phyloP scores from a whole-genome alignment of 2,329 filamentous ascomycete genomes.

The Colletotrichum zoysiae region DNA sequence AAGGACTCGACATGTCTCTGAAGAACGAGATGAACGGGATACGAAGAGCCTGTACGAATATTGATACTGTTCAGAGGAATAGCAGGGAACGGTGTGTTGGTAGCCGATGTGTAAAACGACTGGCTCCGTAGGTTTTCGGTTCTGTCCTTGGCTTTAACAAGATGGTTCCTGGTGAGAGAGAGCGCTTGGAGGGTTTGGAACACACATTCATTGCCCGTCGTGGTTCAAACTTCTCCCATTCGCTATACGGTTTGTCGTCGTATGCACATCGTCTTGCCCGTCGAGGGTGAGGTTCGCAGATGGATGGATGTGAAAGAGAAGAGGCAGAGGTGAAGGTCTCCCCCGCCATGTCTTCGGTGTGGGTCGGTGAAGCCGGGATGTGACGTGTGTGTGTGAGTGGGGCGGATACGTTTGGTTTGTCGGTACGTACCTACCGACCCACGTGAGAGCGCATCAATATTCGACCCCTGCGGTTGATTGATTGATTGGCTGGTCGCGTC shows the following conservation, averaged over 20 bases:
- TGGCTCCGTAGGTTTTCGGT: background rate
- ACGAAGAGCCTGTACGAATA: background rate
- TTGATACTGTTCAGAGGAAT: background rate
- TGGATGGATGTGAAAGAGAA: background rate
- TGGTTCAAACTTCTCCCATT: background rate
- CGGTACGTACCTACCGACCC: slow-evolving; percentile 17
- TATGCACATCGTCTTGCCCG: background rate
- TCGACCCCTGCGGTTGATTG: slow-evolving; percentile 1
- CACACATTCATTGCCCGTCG: fast-evolving
- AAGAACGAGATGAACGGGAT: too few species aligned
- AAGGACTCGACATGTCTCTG: background rate
- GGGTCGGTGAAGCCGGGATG: background rate
- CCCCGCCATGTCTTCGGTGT: background rate
- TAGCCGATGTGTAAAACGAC: background rate
- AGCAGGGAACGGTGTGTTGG: too few species aligned
- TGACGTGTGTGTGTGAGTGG: background rate
- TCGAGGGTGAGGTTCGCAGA: background rate
- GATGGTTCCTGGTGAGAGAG: background rate
- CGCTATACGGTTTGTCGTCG: background rate
- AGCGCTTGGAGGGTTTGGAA: background rate
- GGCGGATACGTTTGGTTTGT: background rate
- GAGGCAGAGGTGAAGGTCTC: background rate
- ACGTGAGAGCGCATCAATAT: slow-evolving; percentile 25
- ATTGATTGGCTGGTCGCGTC: slow-evolving; percentile 21
- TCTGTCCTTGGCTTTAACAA: background rate